phyloP scores from a whole-genome alignment of 75 land plant genomes.

The Isoetes taiwanensis region DNA sequence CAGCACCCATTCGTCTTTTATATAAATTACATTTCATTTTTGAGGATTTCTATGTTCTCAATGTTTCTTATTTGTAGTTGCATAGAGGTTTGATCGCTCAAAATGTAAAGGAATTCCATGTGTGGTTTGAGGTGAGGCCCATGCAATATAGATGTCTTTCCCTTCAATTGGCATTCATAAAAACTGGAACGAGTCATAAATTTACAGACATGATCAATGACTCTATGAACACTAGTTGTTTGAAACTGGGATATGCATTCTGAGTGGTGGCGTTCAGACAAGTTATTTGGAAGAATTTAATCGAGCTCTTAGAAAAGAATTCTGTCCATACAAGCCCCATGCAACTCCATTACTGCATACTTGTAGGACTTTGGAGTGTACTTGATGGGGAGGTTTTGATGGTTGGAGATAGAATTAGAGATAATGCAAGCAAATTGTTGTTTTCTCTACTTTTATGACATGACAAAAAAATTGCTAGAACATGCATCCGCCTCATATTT shows the following conservation, averaged over 20 bases:
- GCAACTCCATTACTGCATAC: conserved; percentile 84
- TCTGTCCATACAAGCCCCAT: conserved; percentile 77
- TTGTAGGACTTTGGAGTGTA: conserved; percentile 64
- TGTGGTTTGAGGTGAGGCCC: conserved; percentile 52
- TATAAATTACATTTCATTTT: too few relatives aligned
- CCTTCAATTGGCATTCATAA: conserved; percentile 5
- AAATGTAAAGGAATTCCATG: conserved; percentile 70
- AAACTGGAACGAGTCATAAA: neutral
- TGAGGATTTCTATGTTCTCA: too few relatives aligned
- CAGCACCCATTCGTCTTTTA: too few relatives aligned
- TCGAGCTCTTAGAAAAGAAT: conserved; percentile 86
- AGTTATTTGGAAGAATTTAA: conserved; percentile 32
- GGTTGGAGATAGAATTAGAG: conserved; percentile 85
- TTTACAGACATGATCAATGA: neutral
- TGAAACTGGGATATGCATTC: too few relatives aligned
- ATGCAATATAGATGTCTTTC: neutral
- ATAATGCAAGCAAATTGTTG: conserved; percentile 39
- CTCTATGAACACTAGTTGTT: conserved; percentile 1
- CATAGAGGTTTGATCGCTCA: conserved; percentile 91
- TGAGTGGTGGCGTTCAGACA: too few relatives aligned
- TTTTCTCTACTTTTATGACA: neutral
- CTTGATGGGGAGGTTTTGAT: conserved; percentile 70
- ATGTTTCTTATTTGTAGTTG: too few relatives aligned
- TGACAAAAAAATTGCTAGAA: neutral
- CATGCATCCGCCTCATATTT: neutral